Base-by-base conservation (phyloP, 371 early-diverging fungal genomes). In the Blakeslea trispora region DNA sequence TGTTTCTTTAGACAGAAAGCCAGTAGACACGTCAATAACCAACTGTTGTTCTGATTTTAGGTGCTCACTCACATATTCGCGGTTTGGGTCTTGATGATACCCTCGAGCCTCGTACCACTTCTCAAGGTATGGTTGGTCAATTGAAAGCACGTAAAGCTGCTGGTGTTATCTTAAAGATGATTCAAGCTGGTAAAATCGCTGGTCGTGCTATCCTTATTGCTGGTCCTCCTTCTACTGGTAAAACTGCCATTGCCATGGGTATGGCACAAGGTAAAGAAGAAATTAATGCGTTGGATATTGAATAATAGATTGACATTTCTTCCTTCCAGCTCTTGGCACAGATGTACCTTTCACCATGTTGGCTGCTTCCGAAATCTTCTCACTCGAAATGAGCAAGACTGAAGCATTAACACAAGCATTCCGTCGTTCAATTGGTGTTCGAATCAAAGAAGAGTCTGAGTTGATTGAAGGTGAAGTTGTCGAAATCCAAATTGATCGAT, bases 381-480 rank as follows among this genome's bases (percentile, higher is more conserved):
- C 97, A 15, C 81, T 97, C 60, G 97, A 97, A 69, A 96, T 98
- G 92, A 93, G 94, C 59, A 99, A 99, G 68, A 97, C 98, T 15
- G 99, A 99, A 77, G 91, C 96, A 5, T 77, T 99, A 42, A 98
- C 94, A 10, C 99, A 99, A 82, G 98, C 97, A 1, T 95, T 99
- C 71, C 87, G 99, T 60, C 86, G 94, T 40, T 94, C 97, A 0
- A 97, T 99, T 61, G 98, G 95, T 48, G 92, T 99, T 10, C 81
- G 97, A 18, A 97, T 99, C 68, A 98, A 97, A 72, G 99, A 99
- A 74, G 95, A 96, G 67, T 91, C 95, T 7, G 96, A 96, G 71
- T 74, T 99, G 43, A 96, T 99, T 57, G 99, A 99, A 75, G 99
- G 99, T 52, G 99, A 99, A 79, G 98, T 99, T 11, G 98, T 98